These are phyloP conservation scores for Plasmodium knowlesi DNA, from an alignment of 169 alveolate species.

Conservation along the genomic window DNA sequence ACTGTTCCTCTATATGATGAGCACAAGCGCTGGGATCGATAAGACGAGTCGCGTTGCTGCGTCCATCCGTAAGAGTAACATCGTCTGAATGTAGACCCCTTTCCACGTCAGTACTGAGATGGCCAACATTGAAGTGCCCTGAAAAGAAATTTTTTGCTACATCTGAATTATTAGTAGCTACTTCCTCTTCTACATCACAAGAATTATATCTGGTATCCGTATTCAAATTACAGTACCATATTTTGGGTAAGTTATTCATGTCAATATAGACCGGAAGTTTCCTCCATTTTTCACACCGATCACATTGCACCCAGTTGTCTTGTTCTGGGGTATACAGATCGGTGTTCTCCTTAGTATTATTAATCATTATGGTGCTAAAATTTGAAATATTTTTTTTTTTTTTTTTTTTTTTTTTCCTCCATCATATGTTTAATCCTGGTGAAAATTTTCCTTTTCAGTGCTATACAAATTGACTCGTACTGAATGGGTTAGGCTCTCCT, in stretches of 20 bases:
- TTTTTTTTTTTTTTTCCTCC: not conserved
- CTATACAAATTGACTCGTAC: not conserved
- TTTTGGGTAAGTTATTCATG: slow-evolving; percentile 49
- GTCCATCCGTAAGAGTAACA: not conserved
- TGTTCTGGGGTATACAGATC: slow-evolving; percentile 50
- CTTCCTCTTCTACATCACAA: slow-evolving; percentile 70
- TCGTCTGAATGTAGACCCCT: not conserved
- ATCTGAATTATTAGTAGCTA: slow-evolving; percentile 15
- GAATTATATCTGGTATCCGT: slow-evolving; percentile 33
- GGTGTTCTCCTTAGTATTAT: not conserved
- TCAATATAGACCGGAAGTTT: slow-evolving; percentile 40
- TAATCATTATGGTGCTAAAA: not conserved
- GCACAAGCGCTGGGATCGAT: not conserved
- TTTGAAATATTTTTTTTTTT: not conserved
- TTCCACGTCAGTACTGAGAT: not conserved
- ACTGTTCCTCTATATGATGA: not conserved
- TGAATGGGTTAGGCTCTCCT: not conserved
- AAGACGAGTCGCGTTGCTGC: not conserved
- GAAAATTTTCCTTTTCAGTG: slow-evolving; percentile 5
- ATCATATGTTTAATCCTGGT: not conserved
- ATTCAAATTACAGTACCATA: slow-evolving; percentile 64
- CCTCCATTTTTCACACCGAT: slow-evolving; percentile 71
- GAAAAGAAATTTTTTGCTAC: not conserved
- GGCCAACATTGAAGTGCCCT: not conserved
- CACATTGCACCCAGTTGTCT: slow-evolving; percentile 76